These are phyloP conservation scores for Xylariaceae sp. DNA, from an alignment of 2,329 filamentous ascomycete species.

Conservation along the genomic window DNA sequence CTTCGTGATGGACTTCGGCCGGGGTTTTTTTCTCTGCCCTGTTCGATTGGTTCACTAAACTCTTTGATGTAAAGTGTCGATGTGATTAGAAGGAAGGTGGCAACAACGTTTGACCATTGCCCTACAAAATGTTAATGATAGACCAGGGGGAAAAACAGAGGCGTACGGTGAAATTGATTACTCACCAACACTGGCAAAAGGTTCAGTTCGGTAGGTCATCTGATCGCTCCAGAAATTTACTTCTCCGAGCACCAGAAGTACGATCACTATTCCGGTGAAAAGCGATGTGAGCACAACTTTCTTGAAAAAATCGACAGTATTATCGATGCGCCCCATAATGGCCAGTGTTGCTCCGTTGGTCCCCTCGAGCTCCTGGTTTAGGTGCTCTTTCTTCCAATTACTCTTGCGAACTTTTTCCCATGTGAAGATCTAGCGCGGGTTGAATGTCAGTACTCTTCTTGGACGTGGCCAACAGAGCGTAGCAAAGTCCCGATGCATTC, in stretches of 20 bases:
- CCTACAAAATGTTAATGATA: slow-evolving; percentile 32
- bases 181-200: slow-evolving; percentile 58
- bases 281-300: slow-evolving; percentile 57
- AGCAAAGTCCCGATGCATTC: no score
- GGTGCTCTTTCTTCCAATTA: slow-evolving; percentile 45
- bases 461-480: background rate
- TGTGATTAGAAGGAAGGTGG: slow-evolving; percentile 54
- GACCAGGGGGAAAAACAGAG: background rate
- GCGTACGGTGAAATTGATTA: background rate
- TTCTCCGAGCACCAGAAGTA: slow-evolving; percentile 61
- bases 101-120: slow-evolving; percentile 60
- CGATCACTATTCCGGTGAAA: slow-evolving; percentile 56
- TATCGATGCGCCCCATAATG: slow-evolving; percentile 54
- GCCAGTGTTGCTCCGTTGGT: slow-evolving; percentile 53
- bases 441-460: background rate
- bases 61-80: slow-evolving; percentile 54
- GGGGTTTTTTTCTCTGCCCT: slow-evolving; percentile 21
- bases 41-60: slow-evolving; percentile 21
- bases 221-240: slow-evolving; percentile 60
- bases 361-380: slow-evolving; percentile 45
- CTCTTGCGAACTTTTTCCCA: slow-evolving; percentile 63
- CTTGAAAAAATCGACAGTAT: slow-evolving; percentile 51
- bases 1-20: slow-evolving; percentile 17
- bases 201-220: slow-evolving; percentile 59
- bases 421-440: slow-evolving; percentile 42